Conservation (phyloP, 1,284 basidiomycete genomes). For the Coniophora puteana region DNA sequence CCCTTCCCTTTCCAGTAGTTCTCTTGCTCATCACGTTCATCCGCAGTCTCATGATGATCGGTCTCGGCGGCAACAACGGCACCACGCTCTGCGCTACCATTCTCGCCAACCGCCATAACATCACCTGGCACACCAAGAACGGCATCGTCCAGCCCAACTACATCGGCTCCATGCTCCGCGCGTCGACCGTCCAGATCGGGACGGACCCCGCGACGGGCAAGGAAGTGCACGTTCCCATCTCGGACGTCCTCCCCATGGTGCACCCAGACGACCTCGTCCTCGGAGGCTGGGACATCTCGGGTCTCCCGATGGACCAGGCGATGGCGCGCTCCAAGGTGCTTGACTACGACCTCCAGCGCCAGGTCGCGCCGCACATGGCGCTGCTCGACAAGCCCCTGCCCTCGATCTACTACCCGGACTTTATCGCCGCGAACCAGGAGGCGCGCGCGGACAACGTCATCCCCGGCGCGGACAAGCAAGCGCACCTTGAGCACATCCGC, state of each 20-base stretch:
- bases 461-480: slow-evolving; percentile 83
- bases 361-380: slow-evolving; percentile 86
- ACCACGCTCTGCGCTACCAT: slow-evolving; percentile 93
- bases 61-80: slow-evolving; percentile 97
- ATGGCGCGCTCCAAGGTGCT: slow-evolving; percentile 95
- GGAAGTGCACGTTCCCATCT: slow-evolving; percentile 92
- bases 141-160: slow-evolving; percentile 96
- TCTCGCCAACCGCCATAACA: slow-evolving; percentile 94
- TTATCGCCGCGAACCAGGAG: slow-evolving; percentile 97
- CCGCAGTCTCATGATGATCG: slow-evolving; percentile 91
- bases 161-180: slow-evolving; percentile 90
- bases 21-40: slow-evolving; percentile 9
- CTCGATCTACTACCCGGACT: slow-evolving; percentile 94
- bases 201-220: slow-evolving; percentile 81
- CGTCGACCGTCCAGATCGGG: slow-evolving; percentile 92
- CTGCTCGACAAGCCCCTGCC: slow-evolving; percentile 84
- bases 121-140: slow-evolving; percentile 93
- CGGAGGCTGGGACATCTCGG: slow-evolving; percentile 98
- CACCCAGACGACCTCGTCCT: slow-evolving; percentile 98
- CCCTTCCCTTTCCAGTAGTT: too few species aligned
- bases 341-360: slow-evolving; percentile 96
- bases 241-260: slow-evolving; percentile 95
- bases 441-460: slow-evolving; percentile 93
- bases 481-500: slow-evolving; percentile 90
- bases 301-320: slow-evolving; percentile 81